Evolutionary conservation across 2,329 filamentous ascomycete genomes (phyloP).

Genomic region (Rugonectria rugulosa): DNA sequence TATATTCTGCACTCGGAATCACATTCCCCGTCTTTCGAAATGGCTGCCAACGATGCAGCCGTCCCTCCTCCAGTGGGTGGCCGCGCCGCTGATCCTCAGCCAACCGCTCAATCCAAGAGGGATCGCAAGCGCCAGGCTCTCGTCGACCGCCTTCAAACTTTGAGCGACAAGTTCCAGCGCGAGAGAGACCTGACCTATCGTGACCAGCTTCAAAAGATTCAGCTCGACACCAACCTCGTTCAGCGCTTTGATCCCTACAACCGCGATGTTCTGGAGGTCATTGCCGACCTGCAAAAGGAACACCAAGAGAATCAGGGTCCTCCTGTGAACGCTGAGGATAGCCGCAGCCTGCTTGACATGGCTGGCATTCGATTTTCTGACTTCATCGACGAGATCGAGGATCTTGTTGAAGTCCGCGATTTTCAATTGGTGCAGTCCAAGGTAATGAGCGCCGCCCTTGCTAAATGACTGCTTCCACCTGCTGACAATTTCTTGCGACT

Average conservation of each 20-base stretch:
- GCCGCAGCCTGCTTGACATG: conserved; percentile 70
- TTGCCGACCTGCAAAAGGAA: conserved; percentile 67
- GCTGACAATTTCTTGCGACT: conserved; percentile 27
- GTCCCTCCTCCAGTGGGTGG: conserved; percentile 43
- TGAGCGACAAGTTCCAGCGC: conserved; percentile 79
- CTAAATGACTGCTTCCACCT: conserved; percentile 5
- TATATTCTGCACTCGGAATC: background rate
- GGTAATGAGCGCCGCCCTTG: conserved; percentile 60
- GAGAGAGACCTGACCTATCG: conserved; percentile 87
- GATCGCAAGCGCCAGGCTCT: conserved; percentile 89
- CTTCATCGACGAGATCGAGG: conserved; percentile 87
- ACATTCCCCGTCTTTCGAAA: conserved; percentile 29
- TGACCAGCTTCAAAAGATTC: conserved; percentile 89
- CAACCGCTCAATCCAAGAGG: conserved; percentile 74
- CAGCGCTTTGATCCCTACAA: conserved; percentile 84
- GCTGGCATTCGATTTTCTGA: conserved; percentile 86
- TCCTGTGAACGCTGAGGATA: conserved; percentile 49
- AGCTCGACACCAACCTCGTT: conserved; percentile 87
- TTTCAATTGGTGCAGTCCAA: conserved; percentile 81
- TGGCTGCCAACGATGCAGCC: conserved; percentile 51
- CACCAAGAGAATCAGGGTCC: conserved; percentile 56
- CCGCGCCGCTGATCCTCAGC: conserved; percentile 45
- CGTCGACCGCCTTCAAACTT: conserved; percentile 77
- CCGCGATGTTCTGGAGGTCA: conserved; percentile 74
- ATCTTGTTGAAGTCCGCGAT: conserved; percentile 87